phyloP scores from a whole-genome alignment of 2,329 filamentous ascomycete species.

The Podosphaera fusca region DNA sequence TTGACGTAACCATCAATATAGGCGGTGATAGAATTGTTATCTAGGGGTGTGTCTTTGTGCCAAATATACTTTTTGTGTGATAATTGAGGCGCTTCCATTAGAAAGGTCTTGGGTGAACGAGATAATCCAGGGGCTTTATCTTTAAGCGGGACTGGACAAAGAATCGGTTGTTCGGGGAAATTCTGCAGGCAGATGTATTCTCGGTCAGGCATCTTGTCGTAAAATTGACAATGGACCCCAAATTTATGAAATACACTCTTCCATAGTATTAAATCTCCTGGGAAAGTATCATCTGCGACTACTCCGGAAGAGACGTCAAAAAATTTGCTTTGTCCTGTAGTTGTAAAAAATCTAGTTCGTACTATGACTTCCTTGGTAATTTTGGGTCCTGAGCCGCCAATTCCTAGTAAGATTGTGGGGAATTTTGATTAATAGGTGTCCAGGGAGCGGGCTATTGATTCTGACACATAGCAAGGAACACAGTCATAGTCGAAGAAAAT shows the following conservation, averaged over 20 bases:
- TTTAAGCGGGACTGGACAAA: not conserved
- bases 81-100: not conserved
- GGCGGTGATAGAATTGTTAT: too few species aligned
- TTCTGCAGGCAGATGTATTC: too few species aligned
- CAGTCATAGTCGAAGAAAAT: not conserved
- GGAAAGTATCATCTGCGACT: not conserved
- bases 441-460: slow-evolving; percentile 3
- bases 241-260: not conserved
- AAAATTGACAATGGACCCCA: not conserved
- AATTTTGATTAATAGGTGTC: not conserved
- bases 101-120: not conserved
- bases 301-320: not conserved
- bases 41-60: too few species aligned
- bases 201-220: not conserved
- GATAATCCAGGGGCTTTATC: not conserved
- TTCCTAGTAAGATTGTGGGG: not conserved
- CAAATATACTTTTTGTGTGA: too few species aligned
- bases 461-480: not conserved
- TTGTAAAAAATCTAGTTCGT: not conserved
- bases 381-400: not conserved
- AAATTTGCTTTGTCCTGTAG: not conserved
- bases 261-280: not conserved
- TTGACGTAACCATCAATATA: not conserved
- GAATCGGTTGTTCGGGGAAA: too few species aligned
- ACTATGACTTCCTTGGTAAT: not conserved